A percentile compares a stretch with the other conserved stretches of the same genome.
Conservation (phyloP, 208 protist species). For the Wallacemonas sp. region DNA sequence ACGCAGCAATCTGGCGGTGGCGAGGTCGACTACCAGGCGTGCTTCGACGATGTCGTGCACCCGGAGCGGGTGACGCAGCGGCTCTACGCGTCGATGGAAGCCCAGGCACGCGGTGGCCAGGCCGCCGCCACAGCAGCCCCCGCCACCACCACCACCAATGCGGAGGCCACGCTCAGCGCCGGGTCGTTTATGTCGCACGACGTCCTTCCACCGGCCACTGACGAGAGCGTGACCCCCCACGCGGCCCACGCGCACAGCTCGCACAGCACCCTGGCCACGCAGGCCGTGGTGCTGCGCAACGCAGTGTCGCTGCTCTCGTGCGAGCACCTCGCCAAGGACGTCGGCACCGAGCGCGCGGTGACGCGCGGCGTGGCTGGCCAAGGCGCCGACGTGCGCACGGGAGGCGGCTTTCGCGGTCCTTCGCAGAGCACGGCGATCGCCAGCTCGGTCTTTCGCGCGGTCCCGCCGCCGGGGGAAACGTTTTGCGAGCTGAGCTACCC, state of each 20-base stretch:
- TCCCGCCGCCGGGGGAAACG: slow-evolving; percentile 29
- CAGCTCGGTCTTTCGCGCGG: slow-evolving; percentile 31
- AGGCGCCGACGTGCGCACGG: no score
- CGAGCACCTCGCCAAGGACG: slow-evolving; percentile 51
- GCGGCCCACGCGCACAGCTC: neutral
- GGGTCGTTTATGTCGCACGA: neutral
- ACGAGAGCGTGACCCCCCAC: neutral
- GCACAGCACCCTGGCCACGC: slow-evolving; percentile 32
- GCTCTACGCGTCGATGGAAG: slow-evolving; percentile 12
- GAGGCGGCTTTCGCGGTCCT: no score
- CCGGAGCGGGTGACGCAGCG: slow-evolving; percentile 25
- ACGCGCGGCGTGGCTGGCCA: slow-evolving; percentile 22
- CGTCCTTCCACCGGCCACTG: slow-evolving; percentile 7
- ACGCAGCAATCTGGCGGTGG: neutral
- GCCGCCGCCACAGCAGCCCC: neutral
- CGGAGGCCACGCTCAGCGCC: neutral
- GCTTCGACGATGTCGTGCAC: slow-evolving; percentile 29
- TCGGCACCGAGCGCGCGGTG: slow-evolving; percentile 5
- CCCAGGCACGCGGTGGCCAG: neutral
- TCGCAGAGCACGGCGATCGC: slow-evolving; percentile 7
- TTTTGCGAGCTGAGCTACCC: slow-evolving; percentile 61
- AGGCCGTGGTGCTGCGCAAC: slow-evolving; percentile 55
- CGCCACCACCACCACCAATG: neutral
- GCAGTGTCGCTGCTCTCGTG: slow-evolving; percentile 44
- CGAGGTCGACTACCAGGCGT: slow-evolving; percentile 37